Base-by-base conservation (phyloP, 2,329 filamentous ascomycete genomes). In the Ascochyta pisi region DNA sequence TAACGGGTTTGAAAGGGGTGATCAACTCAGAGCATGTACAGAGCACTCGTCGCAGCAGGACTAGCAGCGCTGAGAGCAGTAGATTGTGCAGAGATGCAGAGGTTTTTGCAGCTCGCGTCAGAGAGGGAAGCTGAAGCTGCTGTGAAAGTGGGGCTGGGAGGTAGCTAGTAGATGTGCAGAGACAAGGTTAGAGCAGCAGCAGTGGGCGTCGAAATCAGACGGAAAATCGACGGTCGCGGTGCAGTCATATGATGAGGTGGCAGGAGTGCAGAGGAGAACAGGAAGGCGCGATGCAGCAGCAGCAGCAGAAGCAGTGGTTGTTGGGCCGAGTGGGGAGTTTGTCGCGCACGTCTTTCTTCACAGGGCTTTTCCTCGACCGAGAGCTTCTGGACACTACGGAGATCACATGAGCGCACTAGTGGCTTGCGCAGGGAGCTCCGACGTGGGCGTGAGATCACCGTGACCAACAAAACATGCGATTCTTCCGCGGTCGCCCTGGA, bases 261-360 rank as follows among this genome's bases (percentile, higher is more conserved):
- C 60, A 63, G 60, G 60, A 57, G 58, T 31, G 49, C 44, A 22
- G 56, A 57, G 45, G 52, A 49, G 43, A 54, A 41, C 43, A 58
- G 54, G 40, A 53, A 58, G 54, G 49, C 48, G 61, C 55, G 33
- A 47, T 57, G 56, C 53, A 63, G 59, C 63, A 66, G 54, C 63
- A 66, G 54, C 47, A 29, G 54, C 44, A 29, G 27, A 8, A 31
- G 29, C 29, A 31, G 29, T 35, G 15, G n/a, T 35, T 55, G 58
- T 62, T 63, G 60, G 58, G 58, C 42, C 16, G 43, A 39, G 49
- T 54, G 54, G 60, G 52, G 50, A 51, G 50, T 26, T 34, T 35
- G 29, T 34, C 27, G 40, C 38, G 55, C 57, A 57, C 54, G 56
- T 56, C 47, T 46, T 46, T 33, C 29, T 56, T 46, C 31, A 38